Base-by-base conservation (phyloP, 129 eudicot species). In the Erigeron canadensis region DNA sequence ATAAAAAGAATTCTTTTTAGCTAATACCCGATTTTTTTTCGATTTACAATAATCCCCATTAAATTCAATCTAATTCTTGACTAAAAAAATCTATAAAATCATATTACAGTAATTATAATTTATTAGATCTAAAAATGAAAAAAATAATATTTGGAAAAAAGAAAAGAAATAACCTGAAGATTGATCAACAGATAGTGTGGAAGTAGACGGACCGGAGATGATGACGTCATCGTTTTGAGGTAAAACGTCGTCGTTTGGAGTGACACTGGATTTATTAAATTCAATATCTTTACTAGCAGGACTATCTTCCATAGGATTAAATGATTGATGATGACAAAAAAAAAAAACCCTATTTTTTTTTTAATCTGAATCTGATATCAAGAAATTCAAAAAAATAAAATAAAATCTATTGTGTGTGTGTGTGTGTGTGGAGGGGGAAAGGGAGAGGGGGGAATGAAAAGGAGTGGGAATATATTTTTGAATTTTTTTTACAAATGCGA, bases 111-210 rank as follows among this genome's bases (percentile, higher is more conserved):
- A 38, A 39, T 40, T 56, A 6, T n/a, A 10, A 70, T 9, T 13
- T 17, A 3, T 43, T 40, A 41, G 7, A 71, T 8, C 10, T 45
- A 8, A 19, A 10, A 43, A 10, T 43, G 11, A 43, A 6, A 48
- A 4, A 11, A 50, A 50, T 10, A 1, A 10, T 18, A 34, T 17
- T 50, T 38, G 17, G 8, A 37, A n/a, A 4, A n/a, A 13, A 6
- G n/a, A 60, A 59, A 7, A 72, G 38, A 72, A 10, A 34, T 47
- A 28, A 73, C 77, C 77, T 73, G 77, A 63, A 73, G 77, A 73
- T 63, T 41, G 63, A 4, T 50, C 54, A 41, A 37, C 69, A 39
- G 50, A 37, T 46, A 73, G 70, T 16, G 47, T 11, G 47, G 70
- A 62, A 37, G 53, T 50, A 73, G 70, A 47, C 47, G 63, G 47